A percentile compares a stretch with the other conserved stretches of the same genome.
These are phyloP conservation scores for Tuber aestivum DNA, from an alignment of 495 filamentous ascomycete species.

Conservation along the genomic window DNA sequence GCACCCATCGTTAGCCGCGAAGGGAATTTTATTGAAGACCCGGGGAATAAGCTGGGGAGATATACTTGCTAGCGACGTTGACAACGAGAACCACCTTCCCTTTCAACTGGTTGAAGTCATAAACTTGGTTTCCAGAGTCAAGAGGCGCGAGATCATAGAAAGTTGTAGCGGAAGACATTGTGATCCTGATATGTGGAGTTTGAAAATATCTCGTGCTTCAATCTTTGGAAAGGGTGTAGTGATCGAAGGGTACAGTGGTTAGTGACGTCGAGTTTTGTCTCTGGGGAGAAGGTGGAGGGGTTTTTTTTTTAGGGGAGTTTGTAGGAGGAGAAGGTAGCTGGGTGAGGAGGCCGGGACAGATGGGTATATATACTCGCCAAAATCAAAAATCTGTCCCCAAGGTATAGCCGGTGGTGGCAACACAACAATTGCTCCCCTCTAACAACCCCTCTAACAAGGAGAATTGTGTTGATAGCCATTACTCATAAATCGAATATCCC, in stretches of 20 bases:
- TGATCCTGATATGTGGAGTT: slow-evolving; percentile 25
- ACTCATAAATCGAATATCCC: too few relatives aligned
- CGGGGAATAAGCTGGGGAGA: not conserved
- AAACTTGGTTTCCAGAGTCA: slow-evolving; percentile 57
- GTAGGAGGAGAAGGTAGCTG: not conserved
- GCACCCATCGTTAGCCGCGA: slow-evolving; percentile 6
- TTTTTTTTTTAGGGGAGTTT: not conserved
- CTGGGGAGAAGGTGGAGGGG: not conserved
- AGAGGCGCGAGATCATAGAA: slow-evolving; percentile 89
- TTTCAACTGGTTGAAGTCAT: slow-evolving; percentile 61
- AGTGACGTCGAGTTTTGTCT: not conserved
- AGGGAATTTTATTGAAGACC: not conserved
- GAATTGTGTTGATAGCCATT: too few relatives aligned
- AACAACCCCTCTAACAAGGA: too few relatives aligned
- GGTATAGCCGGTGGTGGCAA: too few relatives aligned
- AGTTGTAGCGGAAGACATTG: slow-evolving; percentile 79
- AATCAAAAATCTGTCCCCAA: too few relatives aligned
- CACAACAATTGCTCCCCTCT: too few relatives aligned
- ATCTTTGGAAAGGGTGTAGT: slow-evolving; percentile 1
- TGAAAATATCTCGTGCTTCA: not conserved
- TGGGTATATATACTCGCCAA: too few relatives aligned
- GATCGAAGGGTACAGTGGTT: too few relatives aligned
- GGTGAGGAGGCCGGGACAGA: not conserved
- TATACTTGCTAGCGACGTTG: slow-evolving; percentile 91
- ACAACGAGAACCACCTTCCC: slow-evolving; percentile 93